Evolutionary conservation across 371 early-diverging fungal genomes (phyloP), one percentile per base, ranked within the genome.

Genomic region (Lichtheimia hyalospora): DNA sequence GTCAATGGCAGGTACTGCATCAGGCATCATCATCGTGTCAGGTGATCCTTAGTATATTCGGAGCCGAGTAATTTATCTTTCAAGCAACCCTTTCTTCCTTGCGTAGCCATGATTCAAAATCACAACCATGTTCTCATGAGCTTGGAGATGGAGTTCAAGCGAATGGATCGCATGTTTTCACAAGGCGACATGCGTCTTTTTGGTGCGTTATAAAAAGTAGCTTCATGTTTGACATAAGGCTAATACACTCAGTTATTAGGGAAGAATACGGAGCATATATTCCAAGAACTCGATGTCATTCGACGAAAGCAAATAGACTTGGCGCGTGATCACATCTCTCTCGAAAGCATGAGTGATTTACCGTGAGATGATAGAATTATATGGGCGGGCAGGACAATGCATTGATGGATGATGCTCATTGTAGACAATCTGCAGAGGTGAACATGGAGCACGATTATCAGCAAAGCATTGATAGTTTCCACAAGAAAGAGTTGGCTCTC

Each of bases 271-370:
- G 75, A 73, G 44, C 52, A 57, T 34, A 64, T 73, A 21, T 63
- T 73, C 42, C 66, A 67, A 16, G 68, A 69, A 16, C 53, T 75
- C 3, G 70, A 77, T 25, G 64, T 58, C 49, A 68, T 69, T 44
- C 65, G 69, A 54, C 58, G 66, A 10, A 68, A 71, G 51, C 68
- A 65, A 27, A 65, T 70, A 15, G 64, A 68, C 12, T 39, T 72
- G 14, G 69, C 73, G 20, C 46, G 58, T 10, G 73, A 72, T 24
- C 73, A 72, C 15, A 72, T 72, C 53, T 58, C 73, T 16, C 48
- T 72, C 14, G 73, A 72, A 39, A 57, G 43, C n/a, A 48, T 72
- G 5, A 55, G 49, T 16, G 73, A 72, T 44, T 50, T 54, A 20
- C 59, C 62, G 73, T 72, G 66, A 25, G 61, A 15, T 27, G 10